Evolutionary conservation across 1,284 basidiomycete species (phyloP), one percentile per base, ranked within the genome.

Genomic region (Anthracocystis panici-leucophaei): DNA sequence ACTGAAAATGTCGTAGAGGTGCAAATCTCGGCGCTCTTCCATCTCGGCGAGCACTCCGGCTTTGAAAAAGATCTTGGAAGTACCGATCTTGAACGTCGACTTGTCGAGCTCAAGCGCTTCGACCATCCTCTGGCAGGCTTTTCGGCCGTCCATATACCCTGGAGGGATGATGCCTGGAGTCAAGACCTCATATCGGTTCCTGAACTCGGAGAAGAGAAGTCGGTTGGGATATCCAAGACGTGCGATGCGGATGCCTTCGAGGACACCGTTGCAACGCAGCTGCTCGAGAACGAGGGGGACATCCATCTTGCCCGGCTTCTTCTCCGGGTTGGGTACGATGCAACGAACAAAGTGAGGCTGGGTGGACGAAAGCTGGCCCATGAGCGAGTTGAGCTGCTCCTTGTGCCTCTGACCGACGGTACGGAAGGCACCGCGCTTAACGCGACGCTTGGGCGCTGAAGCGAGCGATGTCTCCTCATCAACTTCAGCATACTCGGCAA

Each of bases 11-110:
- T 95, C 95, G 75, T 91, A 95, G 18, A 99, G 87, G 27, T 94
- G 87, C 10, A 89, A 88, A 85, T 99, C 97, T 20, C 97, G 88
- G 21, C 93, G 89, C 82, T 98, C 97, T 86, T 99, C 97, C 31
- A 99, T 89, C 81, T 97, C 95, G n/a, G 97, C 97, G 11, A 99
- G 89, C 2, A 98, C 94, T 6, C 96, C 96, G 1, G 97, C 95
- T 85, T 98, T 99, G 91, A 99, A 99, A 88, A 99, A 99, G 76
- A 98, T 93, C 88, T 99, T 99, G 48, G 94, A 97, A 0, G 93
- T 93, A 9, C 97, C 97, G 69, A 99, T 93, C 81, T 92, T 93
- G 88, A 92, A 98, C 25, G 91, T 89, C 0, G 90, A 88, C 60
- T 91, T 90, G 85, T 97, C 94, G 21, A 99, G 89, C 60, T 96